These are phyloP conservation scores for Lentinula lateritia DNA, from an alignment of 768 basidiomycete species.

Conservation along the genomic window DNA sequence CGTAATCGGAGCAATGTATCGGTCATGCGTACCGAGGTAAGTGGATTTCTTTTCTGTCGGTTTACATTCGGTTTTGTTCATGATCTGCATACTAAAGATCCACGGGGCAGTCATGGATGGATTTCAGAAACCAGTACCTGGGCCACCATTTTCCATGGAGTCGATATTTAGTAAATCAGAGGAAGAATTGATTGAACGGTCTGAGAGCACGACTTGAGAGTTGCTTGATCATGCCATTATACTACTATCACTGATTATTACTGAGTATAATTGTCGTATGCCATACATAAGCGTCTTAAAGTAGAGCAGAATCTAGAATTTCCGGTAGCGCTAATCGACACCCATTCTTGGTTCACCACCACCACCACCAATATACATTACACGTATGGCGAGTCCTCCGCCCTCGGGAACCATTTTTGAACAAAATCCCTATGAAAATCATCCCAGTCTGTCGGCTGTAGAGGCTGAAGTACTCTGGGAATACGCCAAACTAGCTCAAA, in stretches of 20 bases:
- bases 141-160: slow-evolving; percentile 2
- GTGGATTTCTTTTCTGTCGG: background rate
- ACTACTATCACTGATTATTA: no score
- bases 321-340: no score
- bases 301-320: background rate
- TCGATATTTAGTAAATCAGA: background rate
- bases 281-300: background rate
- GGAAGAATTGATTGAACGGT: background rate
- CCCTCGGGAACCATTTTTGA: slow-evolving; percentile 34
- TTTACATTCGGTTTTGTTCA: background rate
- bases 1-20: background rate
- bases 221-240: no score
- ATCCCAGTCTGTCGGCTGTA: slow-evolving; percentile 57
- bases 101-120: background rate
- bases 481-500: slow-evolving; percentile 81
- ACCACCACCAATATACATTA: background rate
- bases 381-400: background rate
- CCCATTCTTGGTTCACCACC: background rate
- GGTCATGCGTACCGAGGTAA: background rate
- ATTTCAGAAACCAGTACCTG: background rate
- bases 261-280: background rate
- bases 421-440: slow-evolving; percentile 67
- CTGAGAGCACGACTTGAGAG: no score
- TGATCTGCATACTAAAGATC: background rate
- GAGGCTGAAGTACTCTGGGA: slow-evolving; percentile 89